A percentile compares a stretch with the other conserved stretches of the same genome.
Conservation (phyloP, 2,329 filamentous ascomycete species). For the Arthrocladium fulminans region DNA sequence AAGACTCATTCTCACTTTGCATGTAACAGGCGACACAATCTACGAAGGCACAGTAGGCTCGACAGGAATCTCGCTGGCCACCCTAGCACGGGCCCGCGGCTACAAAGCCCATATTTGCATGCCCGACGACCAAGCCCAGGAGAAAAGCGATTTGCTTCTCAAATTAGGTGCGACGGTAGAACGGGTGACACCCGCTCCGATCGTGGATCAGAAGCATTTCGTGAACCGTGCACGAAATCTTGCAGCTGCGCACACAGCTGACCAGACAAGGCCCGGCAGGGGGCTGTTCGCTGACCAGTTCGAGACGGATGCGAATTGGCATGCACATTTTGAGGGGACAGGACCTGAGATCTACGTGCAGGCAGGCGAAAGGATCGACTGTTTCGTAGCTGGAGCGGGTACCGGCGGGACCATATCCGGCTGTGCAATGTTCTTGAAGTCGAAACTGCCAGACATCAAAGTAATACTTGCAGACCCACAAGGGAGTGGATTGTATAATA, state of each 20-base stretch:
- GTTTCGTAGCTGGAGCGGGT: constrained; percentile 86
- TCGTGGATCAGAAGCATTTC: constrained; percentile 87
- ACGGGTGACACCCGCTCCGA: constrained; percentile 80
- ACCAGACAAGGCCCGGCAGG: constrained; percentile 51
- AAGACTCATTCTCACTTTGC: too few species aligned
- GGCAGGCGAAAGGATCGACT: constrained; percentile 64
- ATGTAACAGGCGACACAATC: constrained; percentile 71
- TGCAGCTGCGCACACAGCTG: constrained; percentile 62
- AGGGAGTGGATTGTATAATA: constrained; percentile 87
- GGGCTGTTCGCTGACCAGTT: constrained; percentile 97
- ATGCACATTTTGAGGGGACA: constrained; percentile 70
- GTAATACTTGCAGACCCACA: constrained; percentile 88
- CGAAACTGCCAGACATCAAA: constrained; percentile 52
- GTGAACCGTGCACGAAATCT: constrained; percentile 80
- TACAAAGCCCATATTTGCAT: constrained; percentile 96
- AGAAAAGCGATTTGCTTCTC: constrained; percentile 81
- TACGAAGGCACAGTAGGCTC: constrained; percentile 97
- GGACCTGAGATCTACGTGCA: constrained; percentile 84
- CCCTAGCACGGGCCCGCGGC: constrained; percentile 75
- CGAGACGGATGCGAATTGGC: constrained; percentile 81
- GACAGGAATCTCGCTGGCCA: constrained; percentile 89
- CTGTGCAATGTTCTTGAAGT: constrained; percentile 74
- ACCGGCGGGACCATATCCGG: constrained; percentile 91
- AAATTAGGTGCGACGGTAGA: constrained; percentile 91
- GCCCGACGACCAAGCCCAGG: constrained; percentile 79